phyloP scores from a whole-genome alignment of 495 filamentous ascomycete genomes.

The Aspergillus haitiensis region DNA sequence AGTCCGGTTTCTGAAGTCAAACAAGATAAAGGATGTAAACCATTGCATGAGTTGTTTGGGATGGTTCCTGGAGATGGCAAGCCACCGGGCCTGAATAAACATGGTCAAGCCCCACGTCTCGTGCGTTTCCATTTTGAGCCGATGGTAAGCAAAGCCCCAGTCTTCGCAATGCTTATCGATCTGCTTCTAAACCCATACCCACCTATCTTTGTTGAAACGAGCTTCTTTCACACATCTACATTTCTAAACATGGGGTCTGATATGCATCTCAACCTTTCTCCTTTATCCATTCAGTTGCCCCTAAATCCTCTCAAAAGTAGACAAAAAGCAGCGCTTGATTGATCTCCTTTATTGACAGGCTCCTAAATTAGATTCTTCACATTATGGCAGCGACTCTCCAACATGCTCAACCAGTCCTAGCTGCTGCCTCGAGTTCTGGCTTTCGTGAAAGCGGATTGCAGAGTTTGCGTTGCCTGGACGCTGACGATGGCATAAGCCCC shows the following conservation, averaged over 20 bases:
- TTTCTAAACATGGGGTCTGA: no score
- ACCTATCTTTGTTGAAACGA: no score
- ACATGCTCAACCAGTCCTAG: constrained; percentile 69
- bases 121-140: constrained; percentile 93
- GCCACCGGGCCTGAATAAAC: constrained; percentile 23
- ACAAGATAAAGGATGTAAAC: constrained; percentile 8
- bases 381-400: constrained; percentile 70
- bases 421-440: constrained; percentile 73
- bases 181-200: neutral
- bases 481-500: constrained; percentile 47
- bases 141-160: constrained; percentile 62
- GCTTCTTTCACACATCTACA: no score
- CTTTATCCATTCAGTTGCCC: no score
- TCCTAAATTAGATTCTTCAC: constrained; percentile 71
- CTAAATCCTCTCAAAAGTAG: no score
- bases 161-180: neutral
- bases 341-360: constrained; percentile 4
- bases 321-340: no score
- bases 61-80: constrained; percentile 36
- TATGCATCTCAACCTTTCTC: no score
- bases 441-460: constrained; percentile 86
- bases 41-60: constrained; percentile 37
- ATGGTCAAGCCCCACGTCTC: constrained; percentile 50
- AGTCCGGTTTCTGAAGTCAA: constrained; percentile 3
- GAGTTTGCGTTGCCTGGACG: constrained; percentile 42